Conservation (phyloP, 805 yeast species). For the Sugiyamaella boreocaroliniensis region DNA sequence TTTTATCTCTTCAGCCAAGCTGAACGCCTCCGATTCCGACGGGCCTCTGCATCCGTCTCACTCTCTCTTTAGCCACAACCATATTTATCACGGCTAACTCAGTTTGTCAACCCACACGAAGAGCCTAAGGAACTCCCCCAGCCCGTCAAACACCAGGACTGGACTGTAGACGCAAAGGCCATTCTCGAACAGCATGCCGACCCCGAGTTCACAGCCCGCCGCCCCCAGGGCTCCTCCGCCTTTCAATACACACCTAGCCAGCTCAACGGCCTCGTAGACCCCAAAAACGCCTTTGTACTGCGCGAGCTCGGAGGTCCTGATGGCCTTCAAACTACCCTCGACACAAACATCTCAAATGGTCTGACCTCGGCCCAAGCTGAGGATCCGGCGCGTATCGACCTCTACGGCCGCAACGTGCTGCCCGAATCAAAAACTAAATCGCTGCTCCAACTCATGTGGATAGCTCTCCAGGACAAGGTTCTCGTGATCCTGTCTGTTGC, state of each 20-base stretch:
- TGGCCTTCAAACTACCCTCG: constrained; percentile 26
- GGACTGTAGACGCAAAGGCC: constrained; percentile 10
- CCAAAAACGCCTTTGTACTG: constrained; percentile 33
- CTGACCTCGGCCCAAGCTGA: constrained; percentile 22
- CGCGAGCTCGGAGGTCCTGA: constrained; percentile 34
- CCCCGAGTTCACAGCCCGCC: not conserved
- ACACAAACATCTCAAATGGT: constrained; percentile 29
- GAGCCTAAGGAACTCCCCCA: not conserved
- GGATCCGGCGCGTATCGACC: constrained; percentile 32
- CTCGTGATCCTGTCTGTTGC: constrained; percentile 77
- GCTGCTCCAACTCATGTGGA: constrained; percentile 60
- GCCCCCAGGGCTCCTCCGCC: not conserved
- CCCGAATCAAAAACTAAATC: constrained; percentile 70
- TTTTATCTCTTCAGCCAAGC: no score
- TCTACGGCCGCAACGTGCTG: constrained; percentile 62
- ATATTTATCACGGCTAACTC: not conserved
- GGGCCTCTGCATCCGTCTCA: no score
- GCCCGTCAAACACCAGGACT: not conserved
- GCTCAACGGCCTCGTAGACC: constrained; percentile 30
- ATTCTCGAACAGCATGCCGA: constrained; percentile 1
- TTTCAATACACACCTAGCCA: constrained; percentile 17
- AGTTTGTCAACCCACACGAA: constrained; percentile 2
- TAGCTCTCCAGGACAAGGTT: constrained; percentile 87
- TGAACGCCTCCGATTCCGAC: no score
- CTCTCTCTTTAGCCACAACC: no score